Conservation (phyloP, 2,329 filamentous ascomycete genomes). For the Trichothecium sympodiale region DNA sequence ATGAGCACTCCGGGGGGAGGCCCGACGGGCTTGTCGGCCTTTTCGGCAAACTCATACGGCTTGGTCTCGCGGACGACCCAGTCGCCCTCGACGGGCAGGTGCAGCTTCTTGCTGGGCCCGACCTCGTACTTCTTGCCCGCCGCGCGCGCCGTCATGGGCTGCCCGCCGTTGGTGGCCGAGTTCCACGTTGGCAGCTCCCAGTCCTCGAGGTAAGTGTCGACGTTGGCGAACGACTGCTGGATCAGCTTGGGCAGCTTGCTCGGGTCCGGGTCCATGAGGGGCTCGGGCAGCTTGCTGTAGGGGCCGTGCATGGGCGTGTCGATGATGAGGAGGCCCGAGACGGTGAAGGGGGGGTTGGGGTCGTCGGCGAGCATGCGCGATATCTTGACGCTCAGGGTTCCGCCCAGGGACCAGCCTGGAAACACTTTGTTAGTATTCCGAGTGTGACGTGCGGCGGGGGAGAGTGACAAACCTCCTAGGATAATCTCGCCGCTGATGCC, state of each 20-base stretch:
- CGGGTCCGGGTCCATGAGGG: constrained; percentile 9
- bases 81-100: constrained; percentile 9
- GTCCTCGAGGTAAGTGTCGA: constrained; percentile 16
- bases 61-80: constrained; percentile 9
- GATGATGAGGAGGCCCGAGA: constrained; percentile 16
- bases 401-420: constrained; percentile 19
- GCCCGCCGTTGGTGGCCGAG: constrained; percentile 9
- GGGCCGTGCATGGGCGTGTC: constrained; percentile 17
- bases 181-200: constrained; percentile 17
- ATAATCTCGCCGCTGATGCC: constrained; percentile 14
- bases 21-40: constrained; percentile 2
- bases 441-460: too few relatives aligned
- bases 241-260: constrained; percentile 13
- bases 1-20: constrained; percentile 15
- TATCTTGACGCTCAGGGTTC: constrained; percentile 14
- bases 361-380: constrained; percentile 13
- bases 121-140: not conserved
- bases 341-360: constrained; percentile 10
- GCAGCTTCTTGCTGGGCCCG: constrained; percentile 8
- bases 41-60: constrained; percentile 2
- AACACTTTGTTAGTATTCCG: not conserved
- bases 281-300: constrained; percentile 6
- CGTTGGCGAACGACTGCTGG: constrained; percentile 17
- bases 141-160: constrained; percentile 7
- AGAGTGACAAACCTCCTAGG: constrained; percentile 12